Percentiles rank a stretch among this genome's conserved stretches.
These are phyloP conservation scores for Didymella glomerata DNA, from an alignment of 2,329 filamentous ascomycete species.

Conservation along the genomic window DNA sequence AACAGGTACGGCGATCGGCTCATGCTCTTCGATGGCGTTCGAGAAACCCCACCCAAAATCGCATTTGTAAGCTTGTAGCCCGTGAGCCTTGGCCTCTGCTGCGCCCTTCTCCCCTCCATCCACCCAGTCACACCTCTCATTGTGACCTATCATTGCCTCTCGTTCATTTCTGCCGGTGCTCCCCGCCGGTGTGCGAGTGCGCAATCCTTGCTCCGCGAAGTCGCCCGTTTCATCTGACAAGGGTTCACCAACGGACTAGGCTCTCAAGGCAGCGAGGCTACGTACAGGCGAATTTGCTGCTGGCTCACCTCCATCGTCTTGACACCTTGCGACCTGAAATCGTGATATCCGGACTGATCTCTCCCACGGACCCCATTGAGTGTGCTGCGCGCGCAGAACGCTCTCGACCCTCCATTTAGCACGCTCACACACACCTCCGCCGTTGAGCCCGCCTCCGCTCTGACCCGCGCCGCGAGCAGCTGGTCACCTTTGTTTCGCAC, in stretches of 20 bases:
- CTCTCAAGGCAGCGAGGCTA: constrained; percentile 20
- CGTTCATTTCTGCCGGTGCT: constrained; percentile 18
- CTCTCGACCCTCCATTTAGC: constrained; percentile 8
- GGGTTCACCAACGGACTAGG: constrained; percentile 22
- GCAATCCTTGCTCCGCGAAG: constrained; percentile 28
- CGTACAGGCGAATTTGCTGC: constrained; percentile 24
- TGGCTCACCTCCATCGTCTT: constrained; percentile 25
- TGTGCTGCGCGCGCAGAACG: constrained; percentile 20
- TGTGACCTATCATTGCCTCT: constrained; percentile 24
- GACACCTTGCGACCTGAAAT: constrained; percentile 14
- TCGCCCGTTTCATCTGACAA: constrained; percentile 29
- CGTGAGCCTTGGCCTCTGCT: constrained; percentile 21
- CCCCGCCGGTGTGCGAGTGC: constrained; percentile 26
- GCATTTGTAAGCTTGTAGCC: constrained; percentile 31
- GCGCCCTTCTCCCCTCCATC: constrained; percentile 31
- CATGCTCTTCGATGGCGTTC: constrained; percentile 32
- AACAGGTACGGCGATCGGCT: constrained; percentile 27
- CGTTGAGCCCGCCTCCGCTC: constrained; percentile 21
- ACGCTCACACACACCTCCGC: constrained; percentile 4
- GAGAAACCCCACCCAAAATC: constrained; percentile 29
- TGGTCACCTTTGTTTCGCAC: constrained; percentile 3
- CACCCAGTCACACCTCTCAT: constrained; percentile 19
- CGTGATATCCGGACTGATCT: not conserved
- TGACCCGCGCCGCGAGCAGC: constrained; percentile 22
- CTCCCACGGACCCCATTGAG: constrained; percentile 15